Evolutionary conservation across 2,329 filamentous ascomycete species (phyloP), one percentile per base, ranked within the genome.

Genomic region (Dactylellina leptospora): DNA sequence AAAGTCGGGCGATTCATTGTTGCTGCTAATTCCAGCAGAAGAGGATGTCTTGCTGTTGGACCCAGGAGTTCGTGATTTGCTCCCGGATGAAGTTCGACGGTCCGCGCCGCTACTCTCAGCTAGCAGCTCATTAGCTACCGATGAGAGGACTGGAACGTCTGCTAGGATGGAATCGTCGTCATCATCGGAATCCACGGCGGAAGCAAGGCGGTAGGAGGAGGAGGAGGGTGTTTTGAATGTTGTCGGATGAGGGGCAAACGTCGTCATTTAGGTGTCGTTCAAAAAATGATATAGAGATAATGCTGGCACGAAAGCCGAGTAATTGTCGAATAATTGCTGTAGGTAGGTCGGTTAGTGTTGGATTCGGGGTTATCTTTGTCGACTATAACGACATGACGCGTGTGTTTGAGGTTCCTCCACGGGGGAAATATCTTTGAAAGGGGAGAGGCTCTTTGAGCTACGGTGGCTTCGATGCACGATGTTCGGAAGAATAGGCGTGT

Each of bases 311-410:
- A n/a, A n/a, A n/a, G n/a, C n/a, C n/a, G n/a, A n/a, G n/a, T n/a
- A n/a, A n/a, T n/a, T n/a, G n/a, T n/a, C n/a, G n/a, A n/a, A n/a
- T 42, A 18, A 23, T 53, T 51, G 27, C 30, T 66, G 42, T 56
- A 38, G 20, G 30, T 58, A 10, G 22, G 56, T 70, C 28, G 48
- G 50, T 59, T 53, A 63, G 58, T 61, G 33, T 64, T 42, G 11
- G 6, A 40, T 22, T 27, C 22, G n/a, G 27, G 28, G 18, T 23
- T 36, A 36, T 59, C 45, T 60, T 54, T 72, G 59, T 44, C 47
- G 59, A 54, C 54, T 72, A 72, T 72, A 72, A 64, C 54, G 33
- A 42, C 68, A 72, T 72, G 68, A 72, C 68, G 59, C 68, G 68
- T 72, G 28, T 25, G 47, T 60, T 45, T 23, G 44, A 38, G 28